Conservation (phyloP, 768 basidiomycete species). For the Russula emetica region DNA sequence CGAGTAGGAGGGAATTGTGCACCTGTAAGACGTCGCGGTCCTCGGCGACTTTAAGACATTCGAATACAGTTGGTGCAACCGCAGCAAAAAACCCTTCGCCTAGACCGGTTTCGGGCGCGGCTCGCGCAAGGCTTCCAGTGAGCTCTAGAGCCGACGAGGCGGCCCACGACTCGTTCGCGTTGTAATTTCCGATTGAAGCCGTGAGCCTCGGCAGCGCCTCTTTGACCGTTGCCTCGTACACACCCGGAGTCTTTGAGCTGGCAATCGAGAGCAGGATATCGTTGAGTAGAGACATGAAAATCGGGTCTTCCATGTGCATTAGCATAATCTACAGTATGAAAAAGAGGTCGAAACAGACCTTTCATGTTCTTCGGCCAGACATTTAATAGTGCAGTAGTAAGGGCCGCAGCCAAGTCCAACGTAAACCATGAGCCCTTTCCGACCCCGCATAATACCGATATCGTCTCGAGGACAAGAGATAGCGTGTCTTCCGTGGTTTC, state of each 20-base stretch:
- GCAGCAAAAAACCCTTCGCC: constrained; percentile 76
- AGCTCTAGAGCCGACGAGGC: constrained; percentile 81
- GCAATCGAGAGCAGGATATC: constrained; percentile 57
- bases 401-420: constrained; percentile 55
- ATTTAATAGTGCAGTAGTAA: constrained; percentile 65
- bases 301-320: constrained; percentile 58
- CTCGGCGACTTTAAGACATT: constrained; percentile 61
- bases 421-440: constrained; percentile 72
- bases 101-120: constrained; percentile 58
- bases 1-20: constrained; percentile 13
- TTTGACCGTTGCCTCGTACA: constrained; percentile 71
- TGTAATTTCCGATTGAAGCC: constrained; percentile 54
- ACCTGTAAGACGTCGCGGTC: constrained; percentile 87
- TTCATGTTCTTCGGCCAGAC: constrained; percentile 86
- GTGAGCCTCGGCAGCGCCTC: constrained; percentile 71
- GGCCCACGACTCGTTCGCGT: constrained; percentile 65
- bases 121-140: constrained; percentile 63
- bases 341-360: constrained; percentile 44
- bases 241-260: constrained; percentile 52
- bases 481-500: constrained; percentile 84
- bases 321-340: constrained; percentile 7
- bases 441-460: constrained; percentile 74
- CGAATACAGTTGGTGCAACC: constrained; percentile 72
- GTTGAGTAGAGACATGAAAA: constrained; percentile 43
- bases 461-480: constrained; percentile 79